A percentile compares a stretch with the other conserved stretches of the same genome.
Evolutionary conservation across 2,329 filamentous ascomycete species (phyloP).

Genomic region (Fusarium pseudocircinatum): DNA sequence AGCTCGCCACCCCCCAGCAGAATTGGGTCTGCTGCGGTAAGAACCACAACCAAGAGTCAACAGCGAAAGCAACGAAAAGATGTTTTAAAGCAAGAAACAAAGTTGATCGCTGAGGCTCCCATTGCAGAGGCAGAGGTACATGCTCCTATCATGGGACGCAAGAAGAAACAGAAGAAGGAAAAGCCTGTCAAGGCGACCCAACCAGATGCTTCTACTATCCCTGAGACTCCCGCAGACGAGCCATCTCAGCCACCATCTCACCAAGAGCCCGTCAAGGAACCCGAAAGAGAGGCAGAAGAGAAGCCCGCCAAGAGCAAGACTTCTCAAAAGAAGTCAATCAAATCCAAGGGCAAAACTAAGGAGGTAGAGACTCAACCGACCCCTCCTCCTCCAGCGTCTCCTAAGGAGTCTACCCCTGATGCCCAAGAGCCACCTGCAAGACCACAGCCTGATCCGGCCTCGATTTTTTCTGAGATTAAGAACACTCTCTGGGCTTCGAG

Average conservation of each 20-base stretch:
- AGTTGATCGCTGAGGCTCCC: conserved; percentile 60
- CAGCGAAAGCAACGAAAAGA: conserved; percentile 80
- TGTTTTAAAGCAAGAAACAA: conserved; percentile 70
- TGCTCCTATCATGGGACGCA: conserved; percentile 79
- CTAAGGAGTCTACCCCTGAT: conserved; percentile 30
- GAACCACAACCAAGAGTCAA: conserved; percentile 79
- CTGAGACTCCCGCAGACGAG: conserved; percentile 14
- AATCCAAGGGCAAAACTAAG: conserved; percentile 46
- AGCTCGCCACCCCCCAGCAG: conserved; percentile 74
- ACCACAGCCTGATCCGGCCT: conserved; percentile 45
- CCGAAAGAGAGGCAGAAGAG: conserved; percentile 32
- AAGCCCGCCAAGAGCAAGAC: conserved; percentile 43
- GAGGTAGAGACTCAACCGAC: conserved; percentile 32
- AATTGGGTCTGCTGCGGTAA: conserved; percentile 74
- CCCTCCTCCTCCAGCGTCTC: conserved; percentile 29
- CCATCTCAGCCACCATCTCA: neutral
- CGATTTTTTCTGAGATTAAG: conserved; percentile 51
- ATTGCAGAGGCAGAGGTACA: conserved; percentile 65
- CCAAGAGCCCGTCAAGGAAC: conserved; percentile 8
- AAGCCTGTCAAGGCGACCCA: conserved; percentile 51
- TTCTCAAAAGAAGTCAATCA: conserved; percentile 45
- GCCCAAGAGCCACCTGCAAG: conserved; percentile 41
- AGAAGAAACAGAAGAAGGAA: conserved; percentile 88
- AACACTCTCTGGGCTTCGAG: conserved; percentile 46
- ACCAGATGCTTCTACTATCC: conserved; percentile 7